Conservation (phyloP, 2,329 filamentous ascomycete species). For the Paecilomyces formosus region DNA sequence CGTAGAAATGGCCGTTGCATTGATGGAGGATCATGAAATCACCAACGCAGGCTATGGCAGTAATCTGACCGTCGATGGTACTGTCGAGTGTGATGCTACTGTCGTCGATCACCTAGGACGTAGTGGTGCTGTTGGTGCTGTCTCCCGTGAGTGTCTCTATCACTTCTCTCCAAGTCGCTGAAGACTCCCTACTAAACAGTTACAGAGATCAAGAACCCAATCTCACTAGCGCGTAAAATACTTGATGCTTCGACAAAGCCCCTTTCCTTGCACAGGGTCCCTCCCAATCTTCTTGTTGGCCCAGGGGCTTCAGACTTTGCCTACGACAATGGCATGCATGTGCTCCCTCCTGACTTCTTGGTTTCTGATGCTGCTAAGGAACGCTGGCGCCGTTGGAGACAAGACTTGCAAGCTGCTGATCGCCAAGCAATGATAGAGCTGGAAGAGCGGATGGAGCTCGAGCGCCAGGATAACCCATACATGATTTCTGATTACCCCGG, state of each 20-base stretch:
- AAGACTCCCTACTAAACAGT: conserved; percentile 8
- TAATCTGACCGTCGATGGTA: conserved; percentile 83
- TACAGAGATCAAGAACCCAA: conserved; percentile 84
- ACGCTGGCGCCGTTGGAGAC: conserved; percentile 69
- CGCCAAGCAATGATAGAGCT: conserved; percentile 30
- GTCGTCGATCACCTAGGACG: conserved; percentile 85
- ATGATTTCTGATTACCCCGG: conserved; percentile 15
- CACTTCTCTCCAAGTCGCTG: conserved; percentile 9
- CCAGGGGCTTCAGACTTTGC: conserved; percentile 84
- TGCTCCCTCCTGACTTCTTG: conserved; percentile 67
- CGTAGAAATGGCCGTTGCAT: conserved; percentile 78
- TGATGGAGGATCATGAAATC: conserved; percentile 88
- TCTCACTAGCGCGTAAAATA: conserved; percentile 75
- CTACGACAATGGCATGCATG: conserved; percentile 63
- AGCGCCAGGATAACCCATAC: conserved; percentile 9
- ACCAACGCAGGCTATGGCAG: conserved; percentile 96
- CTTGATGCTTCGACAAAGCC: conserved; percentile 69
- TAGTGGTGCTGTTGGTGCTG: conserved; percentile 88
- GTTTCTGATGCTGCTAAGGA: conserved; percentile 74
- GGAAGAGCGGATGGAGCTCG: conserved; percentile 12
- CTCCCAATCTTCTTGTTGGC: conserved; percentile 84
- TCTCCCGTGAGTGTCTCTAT: conserved; percentile 60
- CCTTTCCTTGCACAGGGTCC: conserved; percentile 78
- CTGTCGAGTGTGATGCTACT: conserved; percentile 90
- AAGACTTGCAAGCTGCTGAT: conserved; percentile 60